Evolutionary conservation across 1,139 yeast species (phyloP), one percentile per base, ranked within the genome.

Genomic region (Saccharomyces hybrid): DNA sequence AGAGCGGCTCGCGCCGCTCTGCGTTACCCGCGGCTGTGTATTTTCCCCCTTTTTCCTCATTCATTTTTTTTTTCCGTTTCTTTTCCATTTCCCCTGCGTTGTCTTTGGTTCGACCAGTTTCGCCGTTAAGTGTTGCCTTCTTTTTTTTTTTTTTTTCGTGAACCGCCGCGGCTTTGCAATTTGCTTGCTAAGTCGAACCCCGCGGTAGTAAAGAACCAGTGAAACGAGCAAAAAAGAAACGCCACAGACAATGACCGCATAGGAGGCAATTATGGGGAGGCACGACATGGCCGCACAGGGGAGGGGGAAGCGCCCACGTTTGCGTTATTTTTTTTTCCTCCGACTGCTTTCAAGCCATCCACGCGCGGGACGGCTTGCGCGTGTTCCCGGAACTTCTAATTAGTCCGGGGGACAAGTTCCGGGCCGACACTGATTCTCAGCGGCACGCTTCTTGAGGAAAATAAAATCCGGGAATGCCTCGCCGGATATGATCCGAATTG

Each of bases 131-230:
- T n/a, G 7, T 31, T 1, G 7, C 16, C 38, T 31, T 31, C 14
- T 20, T 20, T 20, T 7, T 31, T n/a, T 7, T 31, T n/a, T 20
- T 16, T 38, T 34, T 34, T 38, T 5, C 23, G 23, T 4, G 44
- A 38, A 38, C 44, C 44, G 44, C 44, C 44, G 44, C 44, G 44
- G 44, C 23, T 38, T 38, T 38, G 44, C 44, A 20, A 38, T 38
- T 8, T 38, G 23, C 44, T 9, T 16, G 44, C 25, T 20, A 20
- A 9, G 23, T 20, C 44, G 5, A 31, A 31, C 44, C 44, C 44
- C 44, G 44, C 44, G 44, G 44, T 20, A 38, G 44, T 38, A 16
- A 38, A 38, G 20, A 38, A 38, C 5, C 26, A 20, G 23, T 11
- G 13, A 38, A 25, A 38, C 8, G 13, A 16, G 13, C 25, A 16